phyloP scores from a whole-genome alignment of 179 eudicot genomes.

The Sideroxylon spinosum region DNA sequence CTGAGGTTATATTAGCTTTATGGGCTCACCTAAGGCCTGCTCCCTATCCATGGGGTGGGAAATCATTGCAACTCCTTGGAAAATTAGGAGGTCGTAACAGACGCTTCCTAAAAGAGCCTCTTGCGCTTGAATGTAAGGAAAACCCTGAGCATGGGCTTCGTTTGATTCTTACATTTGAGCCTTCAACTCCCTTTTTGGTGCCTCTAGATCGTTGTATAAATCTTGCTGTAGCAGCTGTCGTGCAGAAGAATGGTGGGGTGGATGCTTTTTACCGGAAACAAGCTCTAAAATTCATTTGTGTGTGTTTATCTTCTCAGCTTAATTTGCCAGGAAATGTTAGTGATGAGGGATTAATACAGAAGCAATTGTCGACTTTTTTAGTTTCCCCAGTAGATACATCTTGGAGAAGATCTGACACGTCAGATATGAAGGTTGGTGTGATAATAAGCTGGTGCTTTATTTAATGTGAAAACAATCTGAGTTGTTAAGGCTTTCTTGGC shows the following conservation, averaged over 20 bases:
- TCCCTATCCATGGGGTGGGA: constrained; percentile 91
- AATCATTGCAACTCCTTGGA: constrained; percentile 94
- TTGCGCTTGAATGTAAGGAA: constrained; percentile 94
- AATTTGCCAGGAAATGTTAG: constrained; percentile 74
- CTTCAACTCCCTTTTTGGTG: constrained; percentile 94
- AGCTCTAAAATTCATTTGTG: constrained; percentile 86
- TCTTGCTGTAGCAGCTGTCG: constrained; percentile 87
- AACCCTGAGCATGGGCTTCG: constrained; percentile 99
- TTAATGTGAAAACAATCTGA: neutral
- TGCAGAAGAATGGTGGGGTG: constrained; percentile 69
- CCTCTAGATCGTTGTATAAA: constrained; percentile 95
- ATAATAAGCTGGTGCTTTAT: neutral
- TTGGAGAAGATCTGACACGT: constrained; percentile 73
- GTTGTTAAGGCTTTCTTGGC: constrained; percentile 2
- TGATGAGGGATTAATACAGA: constrained; percentile 56
- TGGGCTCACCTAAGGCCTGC: constrained; percentile 97
- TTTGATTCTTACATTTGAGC: constrained; percentile 92
- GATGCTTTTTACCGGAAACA: constrained; percentile 87
- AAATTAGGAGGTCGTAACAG: constrained; percentile 96
- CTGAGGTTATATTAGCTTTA: constrained; percentile 87
- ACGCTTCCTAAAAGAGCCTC: constrained; percentile 95
- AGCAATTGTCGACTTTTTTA: constrained; percentile 56
- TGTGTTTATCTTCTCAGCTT: constrained; percentile 87
- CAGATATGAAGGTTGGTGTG: constrained; percentile 71
- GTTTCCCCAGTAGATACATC: constrained; percentile 63